Evolutionary conservation across 371 early-diverging fungal genomes (phyloP).

Genomic region (Syncephalastrum sp.): DNA sequence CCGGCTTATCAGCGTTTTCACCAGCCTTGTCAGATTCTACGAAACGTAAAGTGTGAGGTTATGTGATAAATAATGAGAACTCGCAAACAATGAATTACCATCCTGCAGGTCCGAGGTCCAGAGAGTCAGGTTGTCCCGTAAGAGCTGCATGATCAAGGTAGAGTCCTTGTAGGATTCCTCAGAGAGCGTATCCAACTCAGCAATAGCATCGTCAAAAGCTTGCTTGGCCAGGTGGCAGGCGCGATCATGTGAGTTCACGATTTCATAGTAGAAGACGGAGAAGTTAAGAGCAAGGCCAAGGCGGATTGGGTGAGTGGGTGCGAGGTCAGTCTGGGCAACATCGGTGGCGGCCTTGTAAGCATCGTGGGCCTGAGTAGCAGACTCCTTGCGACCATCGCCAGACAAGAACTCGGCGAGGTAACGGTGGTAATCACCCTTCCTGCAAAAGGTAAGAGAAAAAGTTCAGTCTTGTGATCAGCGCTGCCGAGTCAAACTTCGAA

Average conservation of each 20-base stretch:
- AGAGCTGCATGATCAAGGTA: slow-evolving; percentile 99
- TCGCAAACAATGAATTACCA: slow-evolving; percentile 20
- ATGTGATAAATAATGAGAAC: neutral
- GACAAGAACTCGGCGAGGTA: slow-evolving; percentile 98
- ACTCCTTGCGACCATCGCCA: slow-evolving; percentile 85
- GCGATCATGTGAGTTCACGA: slow-evolving; percentile 97
- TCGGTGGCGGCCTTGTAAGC: slow-evolving; percentile 97
- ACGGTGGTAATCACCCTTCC: slow-evolving; percentile 99
- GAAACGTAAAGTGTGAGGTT: neutral
- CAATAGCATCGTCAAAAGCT: slow-evolving; percentile 99
- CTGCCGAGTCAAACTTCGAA: neutral
- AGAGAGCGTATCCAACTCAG: slow-evolving; percentile 96
- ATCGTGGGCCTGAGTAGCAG: slow-evolving; percentile 87
- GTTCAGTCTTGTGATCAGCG: slow-evolving; percentile 4
- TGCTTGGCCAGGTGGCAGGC: slow-evolving; percentile 99
- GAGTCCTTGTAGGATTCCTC: slow-evolving; percentile 99
- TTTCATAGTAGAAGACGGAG: slow-evolving; percentile 99
- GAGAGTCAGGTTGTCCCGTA: slow-evolving; percentile 99
- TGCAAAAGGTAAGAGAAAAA: slow-evolving; percentile 24
- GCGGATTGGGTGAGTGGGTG: slow-evolving; percentile 98
- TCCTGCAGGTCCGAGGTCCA: slow-evolving; percentile 99
- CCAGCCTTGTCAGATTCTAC: neutral
- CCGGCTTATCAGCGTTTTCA: too few relatives aligned
- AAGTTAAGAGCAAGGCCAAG: slow-evolving; percentile 99
- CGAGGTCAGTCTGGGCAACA: slow-evolving; percentile 92